Conservation (phyloP, 1,284 basidiomycete genomes). For the Anthracocystis setariae region DNA sequence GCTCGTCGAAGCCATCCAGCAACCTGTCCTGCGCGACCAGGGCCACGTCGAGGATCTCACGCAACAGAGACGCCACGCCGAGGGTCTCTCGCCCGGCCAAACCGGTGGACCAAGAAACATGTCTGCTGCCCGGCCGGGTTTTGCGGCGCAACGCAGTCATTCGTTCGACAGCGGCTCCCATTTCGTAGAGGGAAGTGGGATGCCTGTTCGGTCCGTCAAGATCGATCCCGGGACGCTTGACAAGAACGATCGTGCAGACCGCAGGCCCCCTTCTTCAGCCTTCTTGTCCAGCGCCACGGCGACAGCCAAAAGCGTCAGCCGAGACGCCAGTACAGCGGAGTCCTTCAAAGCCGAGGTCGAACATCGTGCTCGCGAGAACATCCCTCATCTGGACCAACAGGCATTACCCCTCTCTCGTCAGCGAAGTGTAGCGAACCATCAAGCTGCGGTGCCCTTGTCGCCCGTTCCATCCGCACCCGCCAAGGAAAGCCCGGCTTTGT, state of each 20-base stretch:
- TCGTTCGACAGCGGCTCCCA: constrained; percentile 46
- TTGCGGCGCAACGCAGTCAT: constrained; percentile 12
- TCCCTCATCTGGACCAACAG: constrained; percentile 14
- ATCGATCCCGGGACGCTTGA: constrained; percentile 61
- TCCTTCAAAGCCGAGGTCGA: constrained; percentile 45
- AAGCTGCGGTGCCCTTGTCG: constrained; percentile 2
- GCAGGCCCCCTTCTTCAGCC: constrained; percentile 16
- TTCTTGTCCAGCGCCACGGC: constrained; percentile 21
- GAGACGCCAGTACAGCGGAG: constrained; percentile 27
- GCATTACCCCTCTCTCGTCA: constrained; percentile 19
- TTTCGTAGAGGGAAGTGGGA: constrained; percentile 68
- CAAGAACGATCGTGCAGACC: constrained; percentile 28
- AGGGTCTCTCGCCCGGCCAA: constrained; percentile 11
- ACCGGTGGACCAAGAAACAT: constrained; percentile 15
- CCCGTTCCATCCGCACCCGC: constrained; percentile 6
- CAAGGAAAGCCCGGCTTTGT: constrained; percentile 1
- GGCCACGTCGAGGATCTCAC: constrained; percentile 48
- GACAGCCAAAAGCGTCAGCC: constrained; percentile 11
- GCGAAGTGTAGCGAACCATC: neutral
- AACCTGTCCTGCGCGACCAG: constrained; percentile 64
- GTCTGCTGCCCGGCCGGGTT: constrained; percentile 12
- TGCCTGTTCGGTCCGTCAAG: constrained; percentile 68
- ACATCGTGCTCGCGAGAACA: constrained; percentile 24
- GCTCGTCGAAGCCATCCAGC: constrained; percentile 75
- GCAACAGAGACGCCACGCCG: constrained; percentile 30